phyloP scores from a whole-genome alignment of 495 filamentous ascomycete species.

The Aspergillus nidulans region DNA sequence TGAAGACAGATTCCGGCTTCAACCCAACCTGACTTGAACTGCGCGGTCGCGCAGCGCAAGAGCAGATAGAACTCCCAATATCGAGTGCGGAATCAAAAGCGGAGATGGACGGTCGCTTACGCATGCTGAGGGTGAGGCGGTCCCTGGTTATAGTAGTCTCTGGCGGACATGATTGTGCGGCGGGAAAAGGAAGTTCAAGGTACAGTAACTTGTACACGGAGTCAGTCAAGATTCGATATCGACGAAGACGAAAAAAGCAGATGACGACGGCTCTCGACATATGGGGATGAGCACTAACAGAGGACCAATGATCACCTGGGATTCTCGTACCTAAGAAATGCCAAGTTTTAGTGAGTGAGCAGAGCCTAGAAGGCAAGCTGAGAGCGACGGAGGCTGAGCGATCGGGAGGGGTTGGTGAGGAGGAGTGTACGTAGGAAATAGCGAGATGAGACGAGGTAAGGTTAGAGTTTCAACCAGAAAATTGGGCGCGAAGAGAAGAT shows the following conservation, averaged over 20 bases:
- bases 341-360: constrained; percentile 15
- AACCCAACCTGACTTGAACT: not conserved
- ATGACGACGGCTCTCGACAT: not conserved
- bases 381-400: not conserved
- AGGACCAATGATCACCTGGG: constrained; percentile 17
- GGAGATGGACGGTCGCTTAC: constrained; percentile 14
- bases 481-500: not conserved
- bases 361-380: too few relatives aligned
- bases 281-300: not conserved
- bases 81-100: not conserved
- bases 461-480: not conserved
- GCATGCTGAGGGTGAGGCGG: constrained; percentile 25
- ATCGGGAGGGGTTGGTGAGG: not conserved
- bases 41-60: not conserved
- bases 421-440: not conserved
- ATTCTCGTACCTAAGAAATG: constrained; percentile 18
- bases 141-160: constrained; percentile 20
- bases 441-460: not conserved
- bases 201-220: not conserved
- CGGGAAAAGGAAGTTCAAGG: not conserved
- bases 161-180: constrained; percentile 16
- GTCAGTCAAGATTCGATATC: not conserved
- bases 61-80: not conserved
- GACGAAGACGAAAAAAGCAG: constrained; percentile 5
- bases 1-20: not conserved